Base-by-base conservation (phyloP, 176 grass and related monocot genomes). In the Luzula sylvatica region DNA sequence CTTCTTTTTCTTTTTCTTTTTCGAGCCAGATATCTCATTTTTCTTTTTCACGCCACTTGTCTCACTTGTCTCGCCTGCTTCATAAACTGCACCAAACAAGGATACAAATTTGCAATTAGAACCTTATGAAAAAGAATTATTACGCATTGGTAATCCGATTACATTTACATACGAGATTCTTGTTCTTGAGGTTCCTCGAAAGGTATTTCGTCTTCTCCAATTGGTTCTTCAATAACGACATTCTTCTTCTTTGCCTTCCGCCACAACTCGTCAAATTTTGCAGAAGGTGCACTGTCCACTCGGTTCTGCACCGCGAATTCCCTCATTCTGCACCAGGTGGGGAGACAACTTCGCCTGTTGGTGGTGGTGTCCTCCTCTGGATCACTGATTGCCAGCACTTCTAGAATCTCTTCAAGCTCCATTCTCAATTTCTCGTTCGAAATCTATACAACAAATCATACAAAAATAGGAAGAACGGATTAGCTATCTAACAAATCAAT, bases 181-280 rank as follows among this genome's bases (percentile, higher is more conserved):
- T 81, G 49, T 15, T 32, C 70, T 56, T 98, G 85, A 5, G 93
- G 65, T 53, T 87, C 77, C 17, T 98, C 85, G 23, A 65, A 59
- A 44, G 88, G 56, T 65, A 83, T 90, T 46, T 87, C 93, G 13
- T 78, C 55, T 21, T 87, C 85, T 42, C 90, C 93, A 8, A 65
- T 58, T 50, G 86, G 75, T 43, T 98, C 81, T 69, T 82, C 81
- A 71, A 98, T 80, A 23, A 83, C 68, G 11, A 87, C 78, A 59
- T 98, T 98, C 78, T 98, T 98, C 75, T 98, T 92, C 75, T 98
- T 92, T 81, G 90, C 90, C n/a, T 98, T 98, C 69, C 83, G 3
- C 13, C 11, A 20, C 8, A 40, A 43, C 13, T 39, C 1, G 14
- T 7, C 3, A 56, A 39, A 39, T 14, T 30, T 42, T 22, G 45